Conservation (phyloP, 208 protist species). For the Naegleria lovaniensis region DNA sequence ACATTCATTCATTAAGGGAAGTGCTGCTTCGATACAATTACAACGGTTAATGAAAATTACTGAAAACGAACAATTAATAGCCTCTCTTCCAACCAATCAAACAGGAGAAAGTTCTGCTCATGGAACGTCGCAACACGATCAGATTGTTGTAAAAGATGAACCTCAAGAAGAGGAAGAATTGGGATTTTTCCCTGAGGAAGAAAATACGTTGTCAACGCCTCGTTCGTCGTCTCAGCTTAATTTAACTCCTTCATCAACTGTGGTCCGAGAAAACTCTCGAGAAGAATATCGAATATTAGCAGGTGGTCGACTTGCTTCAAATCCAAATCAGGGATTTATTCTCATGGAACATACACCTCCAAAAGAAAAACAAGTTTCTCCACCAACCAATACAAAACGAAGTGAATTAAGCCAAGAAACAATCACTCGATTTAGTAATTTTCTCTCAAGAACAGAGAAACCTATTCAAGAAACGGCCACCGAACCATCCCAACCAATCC, state of each 20-base stretch:
- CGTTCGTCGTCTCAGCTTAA: neutral
- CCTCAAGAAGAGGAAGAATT: neutral
- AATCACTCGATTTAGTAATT: neutral
- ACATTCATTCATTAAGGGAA: neutral
- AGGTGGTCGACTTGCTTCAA: neutral
- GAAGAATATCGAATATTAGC: neutral
- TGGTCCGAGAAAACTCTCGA: neutral
- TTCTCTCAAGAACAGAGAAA: neutral
- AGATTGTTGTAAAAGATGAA: neutral
- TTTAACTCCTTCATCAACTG: neutral
- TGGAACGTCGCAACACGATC: neutral
- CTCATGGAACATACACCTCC: neutral
- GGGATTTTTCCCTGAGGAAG: neutral
- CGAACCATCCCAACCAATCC: neutral
- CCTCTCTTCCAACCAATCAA: neutral
- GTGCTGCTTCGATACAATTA: neutral
- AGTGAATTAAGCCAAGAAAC: neutral
- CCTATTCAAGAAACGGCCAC: neutral
- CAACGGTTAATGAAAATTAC: neutral
- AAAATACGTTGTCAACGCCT: neutral
- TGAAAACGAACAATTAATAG: neutral
- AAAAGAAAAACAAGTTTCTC: neutral
- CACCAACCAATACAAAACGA: neutral
- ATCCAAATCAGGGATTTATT: neutral
- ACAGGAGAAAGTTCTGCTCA: neutral